Evolutionary conservation across 371 early-diverging fungal species (phyloP), one percentile per base, ranked within the genome.

Genomic region (Mortierella sp.): DNA sequence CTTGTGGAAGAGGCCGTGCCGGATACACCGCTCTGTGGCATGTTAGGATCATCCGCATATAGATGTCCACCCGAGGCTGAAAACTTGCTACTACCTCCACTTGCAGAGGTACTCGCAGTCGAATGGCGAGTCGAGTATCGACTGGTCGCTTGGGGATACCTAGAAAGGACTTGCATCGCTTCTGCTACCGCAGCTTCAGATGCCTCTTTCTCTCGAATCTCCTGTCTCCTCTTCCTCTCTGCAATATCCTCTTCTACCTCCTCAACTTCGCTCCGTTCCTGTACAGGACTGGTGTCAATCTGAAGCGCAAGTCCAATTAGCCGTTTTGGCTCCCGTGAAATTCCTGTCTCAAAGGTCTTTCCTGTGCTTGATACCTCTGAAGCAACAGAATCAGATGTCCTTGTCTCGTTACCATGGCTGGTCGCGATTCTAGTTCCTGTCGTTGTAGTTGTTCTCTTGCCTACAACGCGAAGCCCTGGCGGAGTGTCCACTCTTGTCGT

Each of bases 121-220:
- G 50, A 37, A 56, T 5, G 47, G 23, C 11, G 63, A 58, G n/a
- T 23, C 19, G 53, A 52, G 51, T 67, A 76, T 18, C 72, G 67
- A 23, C 62, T 61, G 1, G 80, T 79, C 0, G 80, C 80, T 18
- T 73, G 73, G 11, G 80, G 80, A 26, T 79, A 73, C 37, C 57
- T 73, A 25, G 73, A 60, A 12, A 79, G 50, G 1, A 79, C 73
- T 37, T 66, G 18, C 67, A 59, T 79, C 23, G 80, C 73, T 18
- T 79, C 67, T 16, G 58, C 80, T 9, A 53, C 70, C 6, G 74
- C 80, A 44, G 50, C 66, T 21, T 60, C 80, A 19, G 80, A 73
- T 1, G 70, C 73, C 19, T 63, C 56, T 23, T 64, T 30, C 44
- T 70, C 57, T 7, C 74, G 66, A n/a, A 79, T 12, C 21, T 72